Evolutionary conservation across 768 basidiomycete species (phyloP).

Genomic region (Podaxis sp.): DNA sequence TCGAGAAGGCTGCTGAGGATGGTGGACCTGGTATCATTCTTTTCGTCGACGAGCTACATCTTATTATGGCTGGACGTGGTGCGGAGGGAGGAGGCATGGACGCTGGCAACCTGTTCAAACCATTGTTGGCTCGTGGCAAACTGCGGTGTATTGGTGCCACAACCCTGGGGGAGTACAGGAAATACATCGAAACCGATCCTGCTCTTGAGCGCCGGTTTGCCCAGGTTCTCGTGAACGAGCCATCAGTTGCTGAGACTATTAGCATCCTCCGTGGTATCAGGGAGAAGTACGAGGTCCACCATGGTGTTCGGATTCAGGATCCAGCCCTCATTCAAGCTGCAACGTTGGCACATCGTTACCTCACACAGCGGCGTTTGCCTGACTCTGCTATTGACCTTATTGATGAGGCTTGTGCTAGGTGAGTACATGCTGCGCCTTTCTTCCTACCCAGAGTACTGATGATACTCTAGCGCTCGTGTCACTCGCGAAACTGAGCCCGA

Average conservation of each 20-base stretch:
- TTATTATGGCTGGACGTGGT: conserved; percentile 90
- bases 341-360: conserved; percentile 88
- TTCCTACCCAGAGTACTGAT: conserved; percentile 6
- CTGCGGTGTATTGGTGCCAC: conserved; percentile 82
- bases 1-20: conserved; percentile 83
- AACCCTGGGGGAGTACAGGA: conserved; percentile 87
- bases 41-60: conserved; percentile 93
- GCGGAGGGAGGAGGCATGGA: conserved; percentile 90
- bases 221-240: conserved; percentile 92
- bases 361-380: conserved; percentile 77
- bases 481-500: conserved; percentile 95
- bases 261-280: conserved; percentile 91
- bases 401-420: conserved; percentile 91
- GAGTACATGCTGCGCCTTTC: conserved; percentile 22
- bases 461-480: conserved; percentile 68
- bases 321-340: conserved; percentile 88
- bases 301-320: conserved; percentile 88
- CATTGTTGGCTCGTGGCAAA: conserved; percentile 85
- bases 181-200: conserved; percentile 91
- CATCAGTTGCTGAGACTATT: conserved; percentile 85
- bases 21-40: conserved; percentile 81
- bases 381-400: conserved; percentile 90
- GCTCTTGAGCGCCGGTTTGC: conserved; percentile 92
- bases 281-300: conserved; percentile 92
- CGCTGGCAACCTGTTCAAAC: conserved; percentile 90